Conservation (phyloP, 306 rosid species). For the Dalbergia cochinchinensis region DNA sequence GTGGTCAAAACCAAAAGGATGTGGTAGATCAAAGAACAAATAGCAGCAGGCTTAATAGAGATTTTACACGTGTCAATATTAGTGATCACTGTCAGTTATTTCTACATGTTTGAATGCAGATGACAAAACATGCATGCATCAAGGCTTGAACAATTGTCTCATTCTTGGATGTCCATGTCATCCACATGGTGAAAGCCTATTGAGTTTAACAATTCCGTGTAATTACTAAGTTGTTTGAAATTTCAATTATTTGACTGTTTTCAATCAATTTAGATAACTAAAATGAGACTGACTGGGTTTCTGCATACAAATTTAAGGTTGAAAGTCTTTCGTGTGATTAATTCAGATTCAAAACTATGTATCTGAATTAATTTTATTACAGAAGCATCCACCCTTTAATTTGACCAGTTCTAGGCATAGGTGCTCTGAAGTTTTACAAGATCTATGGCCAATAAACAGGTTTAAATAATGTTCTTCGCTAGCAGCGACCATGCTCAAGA, state of each 20-base stretch:
- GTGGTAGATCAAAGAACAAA: no score
- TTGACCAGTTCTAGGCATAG: not conserved
- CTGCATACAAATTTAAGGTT: not conserved
- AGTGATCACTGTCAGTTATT: no score
- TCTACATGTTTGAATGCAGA: not conserved
- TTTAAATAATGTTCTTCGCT: not conserved
- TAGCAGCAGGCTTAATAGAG: no score
- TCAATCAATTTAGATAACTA: not conserved
- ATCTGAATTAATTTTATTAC: not conserved
- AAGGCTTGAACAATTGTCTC: not conserved
- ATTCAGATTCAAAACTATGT: not conserved
- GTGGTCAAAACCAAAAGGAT: not conserved
- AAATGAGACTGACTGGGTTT: constrained; percentile 7
- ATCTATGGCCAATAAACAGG: not conserved
- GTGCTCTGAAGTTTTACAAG: not conserved
- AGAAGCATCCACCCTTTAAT: not conserved
- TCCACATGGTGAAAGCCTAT: constrained; percentile 16
- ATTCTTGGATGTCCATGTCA: not conserved
- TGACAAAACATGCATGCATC: not conserved
- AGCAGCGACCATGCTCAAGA: not conserved
- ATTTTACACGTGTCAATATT: no score
- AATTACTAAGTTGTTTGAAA: constrained; percentile 27
- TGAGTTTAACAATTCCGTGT: constrained; percentile 9
- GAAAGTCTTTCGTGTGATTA: not conserved
- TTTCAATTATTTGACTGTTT: constrained; percentile 25